Base-by-base conservation (phyloP, 495 filamentous ascomycete species). In the Penicillium paradoxum region DNA sequence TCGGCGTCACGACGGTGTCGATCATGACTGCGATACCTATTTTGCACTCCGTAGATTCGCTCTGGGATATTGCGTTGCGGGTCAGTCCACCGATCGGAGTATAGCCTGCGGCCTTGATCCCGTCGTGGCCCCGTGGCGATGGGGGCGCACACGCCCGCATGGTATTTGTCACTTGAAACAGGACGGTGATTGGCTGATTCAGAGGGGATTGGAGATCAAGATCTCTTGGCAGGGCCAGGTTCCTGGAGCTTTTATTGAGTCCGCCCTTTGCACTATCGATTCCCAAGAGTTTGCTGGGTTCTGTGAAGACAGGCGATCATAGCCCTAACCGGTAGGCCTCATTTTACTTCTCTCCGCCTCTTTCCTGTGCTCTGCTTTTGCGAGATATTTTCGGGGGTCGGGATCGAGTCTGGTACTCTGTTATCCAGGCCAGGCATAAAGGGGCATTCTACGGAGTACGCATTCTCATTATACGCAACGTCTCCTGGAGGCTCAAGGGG, bases 181-280 rank as follows among this genome's bases (percentile, higher is more conserved):
- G 14, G 7, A 27, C 8, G 8, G 7, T 48, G 13, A 48, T 48
- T 48, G 45, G 45, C 1, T 27, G 7, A 15, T 1, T 1, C 10
- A 7, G 29, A 32, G 45, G 21, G 2, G 18, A 2, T 22, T 37
- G 15, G 33, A 48, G 45, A 48, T 48, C 38, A 27, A 48, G 45
- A 48, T 48, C 45, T 48, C 45, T 48, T 48, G 45, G 45, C 45
- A 48, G 33, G 21, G 18, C 17, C 37, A 38, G 11, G 18, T 32
- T 21, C 7, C 24, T 27, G 24, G 24, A 9, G 18, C 11, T 10
- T 36, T 11, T 37, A 48, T 37, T 24, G 21, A 48, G 38, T 38
- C 30, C n/a, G 27, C 21, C 15, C 10, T 30, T 9, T 6, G 11
- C 13, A 38, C 45, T 48, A 48, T 36, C n/a, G 45, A 48, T 37